Evolutionary conservation across 371 early-diverging fungal genomes (phyloP).

Genomic region (Mortierella sp.): DNA sequence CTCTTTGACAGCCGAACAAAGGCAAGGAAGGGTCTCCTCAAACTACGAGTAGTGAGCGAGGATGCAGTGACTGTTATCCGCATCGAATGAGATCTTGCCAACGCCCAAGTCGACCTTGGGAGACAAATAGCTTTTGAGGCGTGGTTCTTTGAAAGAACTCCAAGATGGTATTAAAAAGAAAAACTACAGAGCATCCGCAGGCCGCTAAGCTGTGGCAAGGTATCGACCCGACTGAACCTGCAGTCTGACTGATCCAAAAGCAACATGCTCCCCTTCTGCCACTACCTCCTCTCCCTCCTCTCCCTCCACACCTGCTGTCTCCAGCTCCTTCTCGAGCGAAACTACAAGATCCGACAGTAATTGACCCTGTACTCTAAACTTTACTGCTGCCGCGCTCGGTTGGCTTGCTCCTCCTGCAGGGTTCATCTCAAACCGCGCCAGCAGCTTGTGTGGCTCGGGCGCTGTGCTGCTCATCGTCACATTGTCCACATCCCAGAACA

Average conservation of each 20-base stretch:
- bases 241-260: constrained; percentile 49
- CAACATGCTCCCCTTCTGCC: not conserved
- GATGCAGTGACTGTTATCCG: constrained; percentile 21
- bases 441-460: constrained; percentile 57
- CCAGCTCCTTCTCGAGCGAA: constrained; percentile 29
- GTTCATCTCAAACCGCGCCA: constrained; percentile 66
- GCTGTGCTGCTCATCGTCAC: constrained; percentile 50
- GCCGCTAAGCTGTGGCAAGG: constrained; percentile 31
- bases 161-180: not conserved
- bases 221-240: constrained; percentile 58
- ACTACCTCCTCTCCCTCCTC: constrained; percentile 9
- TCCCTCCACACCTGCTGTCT: not conserved
- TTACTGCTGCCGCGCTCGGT: constrained; percentile 64
- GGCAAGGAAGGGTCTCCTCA: not conserved
- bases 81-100: constrained; percentile 29
- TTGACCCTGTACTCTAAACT: constrained; percentile 62
- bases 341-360: constrained; percentile 55
- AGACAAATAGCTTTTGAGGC: not conserved
- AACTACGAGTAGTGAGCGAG: not conserved
- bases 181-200: not conserved
- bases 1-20: not conserved
- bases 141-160: not conserved
- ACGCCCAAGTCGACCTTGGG: not conserved
- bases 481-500: constrained; percentile 67
- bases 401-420: constrained; percentile 50